Evolutionary conservation across 331 rosid species (phyloP), one percentile per base, ranked within the genome.

Genomic region (Malus hybrid): DNA sequence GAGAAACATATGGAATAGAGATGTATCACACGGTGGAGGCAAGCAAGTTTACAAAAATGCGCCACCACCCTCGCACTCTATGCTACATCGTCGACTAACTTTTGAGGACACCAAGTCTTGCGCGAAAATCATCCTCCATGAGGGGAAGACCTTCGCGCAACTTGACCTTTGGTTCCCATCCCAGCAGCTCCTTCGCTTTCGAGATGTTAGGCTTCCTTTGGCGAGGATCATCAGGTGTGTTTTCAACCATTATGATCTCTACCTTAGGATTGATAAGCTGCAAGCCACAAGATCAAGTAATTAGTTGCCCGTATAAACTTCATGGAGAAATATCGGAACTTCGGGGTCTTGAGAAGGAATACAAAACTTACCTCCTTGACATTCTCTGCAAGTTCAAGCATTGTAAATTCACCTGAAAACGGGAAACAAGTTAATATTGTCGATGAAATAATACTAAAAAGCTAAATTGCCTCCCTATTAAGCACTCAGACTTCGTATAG

Each of bases 41-140:
- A 71, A 57, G 70, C 22, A 22, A 27, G 55, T 71, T 24, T 67
- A 77, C 75, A 67, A 55, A 67, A 69, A 11, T 28, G 75, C 60
- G 24, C 67, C 69, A 29, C 67, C 63, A 61, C 74, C 32, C 76
- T 69, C 18, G 14, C 31, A 24, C 24, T 69, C 29, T 75, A 75
- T 61, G 73, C 76, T 48, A 70, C 72, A 46, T 12, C 16, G 14
- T 57, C 19, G 73, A 55, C 39, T 55, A 27, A 16, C 62, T 74
- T 67, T 76, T 73, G 32, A 82, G 63, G 27, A 85, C 86, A 4
- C 78, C 79, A 67, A 85, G 88, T 22, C 88, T 75, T 15, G 79
- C 59, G 28, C 88, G 82, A 81, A 85, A 82, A 74, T 85, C 89
- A 4, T 85, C 86, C 85, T 85, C 89, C 89, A 85, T 85, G 74